These are phyloP conservation scores for Acanthamoeba quina DNA, from an alignment of 208 protist species.

Conservation along the genomic window DNA sequence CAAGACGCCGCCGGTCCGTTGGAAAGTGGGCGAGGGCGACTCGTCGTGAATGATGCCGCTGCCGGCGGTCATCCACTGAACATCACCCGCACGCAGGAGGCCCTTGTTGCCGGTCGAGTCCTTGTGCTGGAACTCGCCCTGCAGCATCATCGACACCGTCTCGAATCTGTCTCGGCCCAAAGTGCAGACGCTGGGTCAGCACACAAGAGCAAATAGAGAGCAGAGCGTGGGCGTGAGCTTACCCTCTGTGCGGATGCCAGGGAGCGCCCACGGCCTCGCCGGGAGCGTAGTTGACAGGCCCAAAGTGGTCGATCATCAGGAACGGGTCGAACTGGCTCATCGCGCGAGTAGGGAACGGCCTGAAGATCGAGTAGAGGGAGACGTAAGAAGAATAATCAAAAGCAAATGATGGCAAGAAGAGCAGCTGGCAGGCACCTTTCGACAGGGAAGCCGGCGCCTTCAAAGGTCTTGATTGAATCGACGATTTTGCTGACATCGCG, in stretches of 20 bases:
- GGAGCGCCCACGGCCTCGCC: constrained; percentile 88
- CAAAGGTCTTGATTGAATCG: constrained; percentile 20
- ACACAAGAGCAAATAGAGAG: background rate
- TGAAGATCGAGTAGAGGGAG: background rate
- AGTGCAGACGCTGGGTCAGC: background rate
- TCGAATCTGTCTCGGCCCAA: constrained; percentile 88
- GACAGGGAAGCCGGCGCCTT: constrained; percentile 61
- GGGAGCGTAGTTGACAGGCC: constrained; percentile 55
- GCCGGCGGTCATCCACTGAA: constrained; percentile 96
- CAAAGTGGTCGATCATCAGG: constrained; percentile 83
- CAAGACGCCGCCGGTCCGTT: constrained; percentile 81
- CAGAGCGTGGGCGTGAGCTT: background rate
- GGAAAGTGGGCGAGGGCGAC: constrained; percentile 87
- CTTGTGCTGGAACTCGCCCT: constrained; percentile 91
- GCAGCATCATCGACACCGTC: constrained; percentile 92
- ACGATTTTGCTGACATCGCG: constrained; percentile 21
- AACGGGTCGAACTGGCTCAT: constrained; percentile 81
- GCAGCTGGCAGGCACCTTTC: constrained; percentile 4
- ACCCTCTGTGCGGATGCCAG: constrained; percentile 91
- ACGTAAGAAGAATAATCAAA: background rate
- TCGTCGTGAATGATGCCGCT: constrained; percentile 93
- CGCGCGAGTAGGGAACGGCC: background rate
- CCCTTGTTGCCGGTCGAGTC: constrained; percentile 90
- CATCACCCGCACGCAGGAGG: constrained; percentile 89
- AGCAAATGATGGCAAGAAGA: background rate